Evolutionary conservation across 2,329 filamentous ascomycete genomes (phyloP).

Genomic region (Metarhizium humberi): DNA sequence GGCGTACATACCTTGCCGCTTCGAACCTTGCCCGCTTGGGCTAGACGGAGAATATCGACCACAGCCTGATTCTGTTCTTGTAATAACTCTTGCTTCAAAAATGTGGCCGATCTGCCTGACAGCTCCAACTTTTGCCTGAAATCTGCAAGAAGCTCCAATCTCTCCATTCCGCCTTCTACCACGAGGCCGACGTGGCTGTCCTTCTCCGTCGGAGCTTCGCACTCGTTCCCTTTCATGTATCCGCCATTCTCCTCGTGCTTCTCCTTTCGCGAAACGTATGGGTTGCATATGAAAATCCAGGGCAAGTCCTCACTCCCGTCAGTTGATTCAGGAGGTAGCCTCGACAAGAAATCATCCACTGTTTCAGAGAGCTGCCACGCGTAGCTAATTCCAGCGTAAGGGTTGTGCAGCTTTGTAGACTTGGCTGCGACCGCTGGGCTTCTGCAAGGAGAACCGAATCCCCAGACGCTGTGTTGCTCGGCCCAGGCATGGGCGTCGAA

Average conservation of each 20-base stretch:
- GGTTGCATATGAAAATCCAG: constrained; percentile 71
- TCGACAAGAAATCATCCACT: constrained; percentile 53
- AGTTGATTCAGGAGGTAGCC: constrained; percentile 60
- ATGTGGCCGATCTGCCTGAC: constrained; percentile 21
- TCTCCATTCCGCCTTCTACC: constrained; percentile 40
- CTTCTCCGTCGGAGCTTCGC: constrained; percentile 37
- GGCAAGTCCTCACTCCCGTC: constrained; percentile 32
- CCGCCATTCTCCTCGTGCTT: constrained; percentile 25
- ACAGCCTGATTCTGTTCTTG: constrained; percentile 39
- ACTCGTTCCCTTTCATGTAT: constrained; percentile 33
- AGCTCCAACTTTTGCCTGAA: constrained; percentile 40
- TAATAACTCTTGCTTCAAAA: constrained; percentile 37
- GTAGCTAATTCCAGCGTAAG: constrained; percentile 41
- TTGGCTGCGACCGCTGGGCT: constrained; percentile 1
- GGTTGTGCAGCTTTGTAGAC: constrained; percentile 42
- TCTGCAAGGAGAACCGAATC: constrained; percentile 2
- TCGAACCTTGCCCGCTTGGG: constrained; percentile 46
- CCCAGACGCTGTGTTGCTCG: constrained; percentile 2
- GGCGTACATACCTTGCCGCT: constrained; percentile 50
- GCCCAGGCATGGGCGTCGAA: constrained; percentile 42
- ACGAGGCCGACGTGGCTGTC: constrained; percentile 39
- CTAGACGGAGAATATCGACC: constrained; percentile 50
- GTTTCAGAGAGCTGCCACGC: constrained; percentile 58
- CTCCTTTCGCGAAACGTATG: constrained; percentile 33
- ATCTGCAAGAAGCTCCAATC: constrained; percentile 33